A percentile compares a stretch with the other conserved stretches of the same genome.
phyloP scores from a whole-genome alignment of 805 yeast species.

The Saccharomyces kudriavzevii region DNA sequence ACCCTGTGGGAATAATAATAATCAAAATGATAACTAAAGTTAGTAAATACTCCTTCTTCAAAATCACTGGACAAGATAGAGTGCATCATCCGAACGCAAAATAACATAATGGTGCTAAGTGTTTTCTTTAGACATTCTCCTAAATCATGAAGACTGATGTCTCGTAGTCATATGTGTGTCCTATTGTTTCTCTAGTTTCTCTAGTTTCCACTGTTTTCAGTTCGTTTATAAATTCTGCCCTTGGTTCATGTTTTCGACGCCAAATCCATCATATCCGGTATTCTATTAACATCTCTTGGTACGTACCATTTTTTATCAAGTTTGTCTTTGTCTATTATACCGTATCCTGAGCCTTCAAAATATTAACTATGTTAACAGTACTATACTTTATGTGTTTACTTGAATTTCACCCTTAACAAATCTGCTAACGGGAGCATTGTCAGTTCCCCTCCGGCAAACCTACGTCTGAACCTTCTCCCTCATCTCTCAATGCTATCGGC shows the following conservation, averaged over 20 bases:
- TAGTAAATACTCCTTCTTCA: background rate
- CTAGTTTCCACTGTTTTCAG: background rate
- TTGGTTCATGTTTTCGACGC: background rate
- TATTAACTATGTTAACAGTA: background rate
- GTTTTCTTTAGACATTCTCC: background rate
- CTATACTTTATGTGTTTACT: background rate
- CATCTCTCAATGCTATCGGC: background rate
- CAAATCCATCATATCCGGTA: background rate
- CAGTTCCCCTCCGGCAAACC: background rate
- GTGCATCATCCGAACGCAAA: background rate
- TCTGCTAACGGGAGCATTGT: background rate
- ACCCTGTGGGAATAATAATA: constrained; percentile 52
- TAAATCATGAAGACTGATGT: background rate
- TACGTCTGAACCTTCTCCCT: background rate
- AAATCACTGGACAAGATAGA: background rate
- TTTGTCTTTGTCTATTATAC: background rate
- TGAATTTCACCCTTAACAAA: background rate
- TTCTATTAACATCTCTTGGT: background rate
- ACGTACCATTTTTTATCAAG: background rate
- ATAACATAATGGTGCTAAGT: background rate
- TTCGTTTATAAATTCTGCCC: background rate
- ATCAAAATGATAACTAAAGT: background rate
- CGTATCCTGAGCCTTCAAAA: background rate
- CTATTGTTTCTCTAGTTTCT: background rate
- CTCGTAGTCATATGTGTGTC: background rate